Conservation (phyloP, 768 basidiomycete genomes). For the Russula emetica region DNA sequence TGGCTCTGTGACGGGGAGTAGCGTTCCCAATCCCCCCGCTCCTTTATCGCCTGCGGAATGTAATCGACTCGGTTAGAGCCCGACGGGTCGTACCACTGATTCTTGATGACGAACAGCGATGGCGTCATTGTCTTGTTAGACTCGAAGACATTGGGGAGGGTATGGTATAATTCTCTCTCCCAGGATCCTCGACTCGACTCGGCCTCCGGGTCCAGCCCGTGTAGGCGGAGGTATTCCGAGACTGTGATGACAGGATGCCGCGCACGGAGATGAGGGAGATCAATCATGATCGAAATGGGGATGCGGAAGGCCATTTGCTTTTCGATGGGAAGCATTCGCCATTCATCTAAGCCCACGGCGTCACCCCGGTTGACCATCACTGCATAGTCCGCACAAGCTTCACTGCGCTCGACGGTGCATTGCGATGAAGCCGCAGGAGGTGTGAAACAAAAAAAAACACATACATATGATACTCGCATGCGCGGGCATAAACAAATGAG, state of each 20-base stretch:
- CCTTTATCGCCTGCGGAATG: slow-evolving; percentile 34
- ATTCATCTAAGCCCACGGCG: slow-evolving; percentile 39
- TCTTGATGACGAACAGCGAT: slow-evolving; percentile 38
- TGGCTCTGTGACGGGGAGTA: slow-evolving; percentile 21
- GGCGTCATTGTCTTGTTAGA: slow-evolving; percentile 27
- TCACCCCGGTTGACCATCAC: slow-evolving; percentile 45
- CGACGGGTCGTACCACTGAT: slow-evolving; percentile 41
- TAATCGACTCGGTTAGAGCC: slow-evolving; percentile 39
- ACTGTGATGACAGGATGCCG: slow-evolving; percentile 39
- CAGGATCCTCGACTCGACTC: slow-evolving; percentile 41
- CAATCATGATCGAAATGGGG: slow-evolving; percentile 40
- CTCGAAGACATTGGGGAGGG: slow-evolving; percentile 31
- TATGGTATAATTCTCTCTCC: slow-evolving; percentile 37
- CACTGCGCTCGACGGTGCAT: slow-evolving; percentile 23
- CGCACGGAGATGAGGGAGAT: slow-evolving; percentile 40
- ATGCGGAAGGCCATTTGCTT: slow-evolving; percentile 38
- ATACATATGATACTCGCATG: slow-evolving; percentile 42
- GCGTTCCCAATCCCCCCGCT: slow-evolving; percentile 33
- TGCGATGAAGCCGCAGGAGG: background rate
- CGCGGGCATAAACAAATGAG: slow-evolving; percentile 44
- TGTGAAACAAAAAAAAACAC: slow-evolving; percentile 21
- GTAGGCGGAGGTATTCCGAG: slow-evolving; percentile 43
- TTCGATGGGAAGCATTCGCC: slow-evolving; percentile 38
- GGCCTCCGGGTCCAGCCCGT: slow-evolving; percentile 34
- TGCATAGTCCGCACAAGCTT: slow-evolving; percentile 39